Evolutionary conservation across 768 basidiomycete species (phyloP), one percentile per base, ranked within the genome.

Genomic region (Suillus cothurnatus): DNA sequence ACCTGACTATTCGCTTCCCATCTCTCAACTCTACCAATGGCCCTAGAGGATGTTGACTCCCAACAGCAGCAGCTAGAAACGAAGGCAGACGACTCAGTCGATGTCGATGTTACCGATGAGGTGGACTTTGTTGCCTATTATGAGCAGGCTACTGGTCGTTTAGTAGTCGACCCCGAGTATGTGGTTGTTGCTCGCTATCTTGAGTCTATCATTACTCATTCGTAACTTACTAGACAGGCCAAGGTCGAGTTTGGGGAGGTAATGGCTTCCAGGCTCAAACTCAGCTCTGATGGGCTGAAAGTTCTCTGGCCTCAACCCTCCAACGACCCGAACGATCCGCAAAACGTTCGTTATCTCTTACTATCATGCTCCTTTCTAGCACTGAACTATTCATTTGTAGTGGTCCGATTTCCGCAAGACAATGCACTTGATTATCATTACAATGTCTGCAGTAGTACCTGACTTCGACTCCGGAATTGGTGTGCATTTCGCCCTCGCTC

Each of bases 151-250:
- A 86, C 86, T 1, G 88, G 88, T 12, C 80, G 88, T 23, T 75
- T 89, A 49, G 85, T 89, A 60, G 77, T 90, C 15, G 87, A 90
- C 72, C 87, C 88, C 15, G 75, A 79, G 88, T 87, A 64, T 26
- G 85, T 80, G 52, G 32, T 38, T 36, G 9, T 26, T 11, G n/a
- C 6, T 36, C 14, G 1, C 6, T 36, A 36, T 36, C 23, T 23
- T 15, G 36, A 26, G 23, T 39, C 23, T 1, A 38, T 26, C n/a
- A 12, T 38, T 6, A n/a, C 58, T 66, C 26, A 55, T 34, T 8
- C 19, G 28, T 56, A 8, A 61, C 4, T 49, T 32, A 61, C 47
- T 31, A 84, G 82, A 36, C 82, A 84, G 68, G 85, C 86, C 8
- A 74, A 72, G 58, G 68, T 81, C 61, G 84, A 85, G 70, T 85